Conservation (phyloP, 805 yeast species). For the Candida orba region DNA sequence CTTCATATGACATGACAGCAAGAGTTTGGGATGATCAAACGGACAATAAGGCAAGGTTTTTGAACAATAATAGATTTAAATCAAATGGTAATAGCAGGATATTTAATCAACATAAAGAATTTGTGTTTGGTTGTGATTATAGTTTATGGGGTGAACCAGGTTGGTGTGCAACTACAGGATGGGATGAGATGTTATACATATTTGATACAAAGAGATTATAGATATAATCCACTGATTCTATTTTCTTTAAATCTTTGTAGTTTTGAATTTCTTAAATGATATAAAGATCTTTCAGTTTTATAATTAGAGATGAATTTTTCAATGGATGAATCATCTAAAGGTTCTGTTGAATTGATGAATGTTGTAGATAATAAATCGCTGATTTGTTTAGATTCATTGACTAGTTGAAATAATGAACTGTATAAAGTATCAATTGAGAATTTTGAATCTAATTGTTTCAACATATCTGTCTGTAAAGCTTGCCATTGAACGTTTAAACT, state of each 20-base stretch:
- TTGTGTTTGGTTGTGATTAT: constrained; percentile 92
- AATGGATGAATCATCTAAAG: constrained; percentile 26
- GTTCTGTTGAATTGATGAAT: constrained; percentile 19
- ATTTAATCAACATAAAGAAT: constrained; percentile 73
- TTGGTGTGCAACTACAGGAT: constrained; percentile 89
- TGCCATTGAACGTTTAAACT: constrained; percentile 27
- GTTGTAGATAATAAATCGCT: constrained; percentile 29
- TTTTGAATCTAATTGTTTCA: constrained; percentile 24
- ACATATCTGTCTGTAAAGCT: constrained; percentile 28
- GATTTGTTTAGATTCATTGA: constrained; percentile 26
- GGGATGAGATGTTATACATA: constrained; percentile 92
- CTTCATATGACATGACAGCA: constrained; percentile 90
- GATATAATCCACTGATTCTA: constrained; percentile 17
- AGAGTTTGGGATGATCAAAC: constrained; percentile 77
- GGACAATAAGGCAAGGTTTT: constrained; percentile 45
- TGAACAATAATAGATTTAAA: constrained; percentile 35
- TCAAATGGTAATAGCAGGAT: constrained; percentile 46
- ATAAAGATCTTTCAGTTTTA: constrained; percentile 32
- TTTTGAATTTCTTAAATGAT: constrained; percentile 40
- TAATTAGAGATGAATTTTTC: constrained; percentile 35
- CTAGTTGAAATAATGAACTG: constrained; percentile 22
- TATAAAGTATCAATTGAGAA: constrained; percentile 31
- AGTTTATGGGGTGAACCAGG: constrained; percentile 96
- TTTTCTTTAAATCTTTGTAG: constrained; percentile 36
- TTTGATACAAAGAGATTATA: constrained; percentile 46